Conservation (phyloP, 2,329 filamentous ascomycete genomes). For the Neopestalotiopsis sp. region DNA sequence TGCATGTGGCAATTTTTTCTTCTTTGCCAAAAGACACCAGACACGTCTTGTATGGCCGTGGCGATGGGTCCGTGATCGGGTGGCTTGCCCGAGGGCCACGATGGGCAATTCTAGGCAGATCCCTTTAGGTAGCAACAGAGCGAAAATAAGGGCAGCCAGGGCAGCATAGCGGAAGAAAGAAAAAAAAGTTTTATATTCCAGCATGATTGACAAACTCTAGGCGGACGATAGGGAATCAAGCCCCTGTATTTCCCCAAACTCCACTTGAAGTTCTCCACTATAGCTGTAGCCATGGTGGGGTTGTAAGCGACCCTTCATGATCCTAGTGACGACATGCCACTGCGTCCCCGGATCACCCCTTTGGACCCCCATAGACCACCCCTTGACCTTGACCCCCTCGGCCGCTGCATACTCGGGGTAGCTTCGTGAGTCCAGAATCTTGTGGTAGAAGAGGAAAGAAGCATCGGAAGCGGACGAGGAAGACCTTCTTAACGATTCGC, state of each 20-base stretch:
- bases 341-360: background rate
- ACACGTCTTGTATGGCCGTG: background rate
- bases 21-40: background rate
- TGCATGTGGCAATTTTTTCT: background rate
- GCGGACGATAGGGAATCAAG: slow-evolving; percentile 7
- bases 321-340: slow-evolving; percentile 13
- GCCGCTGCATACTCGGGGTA: slow-evolving; percentile 3
- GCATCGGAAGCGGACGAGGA: background rate
- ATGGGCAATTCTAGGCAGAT: background rate
- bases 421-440: background rate
- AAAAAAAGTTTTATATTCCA: background rate
- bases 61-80: background rate
- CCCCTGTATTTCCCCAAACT: slow-evolving; percentile 7
- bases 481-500: background rate
- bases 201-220: background rate
- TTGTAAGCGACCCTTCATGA: background rate
- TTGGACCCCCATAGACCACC: background rate
- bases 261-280: background rate
- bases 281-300: slow-evolving; percentile 7
- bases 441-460: background rate
- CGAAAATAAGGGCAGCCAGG: no score
- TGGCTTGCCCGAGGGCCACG: background rate
- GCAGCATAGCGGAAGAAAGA: background rate
- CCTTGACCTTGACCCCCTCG: no score
- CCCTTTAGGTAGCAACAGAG: background rate